These are phyloP conservation scores for Ophiostoma sp. DNA, from an alignment of 2,329 filamentous ascomycete genomes.

Conservation along the genomic window DNA sequence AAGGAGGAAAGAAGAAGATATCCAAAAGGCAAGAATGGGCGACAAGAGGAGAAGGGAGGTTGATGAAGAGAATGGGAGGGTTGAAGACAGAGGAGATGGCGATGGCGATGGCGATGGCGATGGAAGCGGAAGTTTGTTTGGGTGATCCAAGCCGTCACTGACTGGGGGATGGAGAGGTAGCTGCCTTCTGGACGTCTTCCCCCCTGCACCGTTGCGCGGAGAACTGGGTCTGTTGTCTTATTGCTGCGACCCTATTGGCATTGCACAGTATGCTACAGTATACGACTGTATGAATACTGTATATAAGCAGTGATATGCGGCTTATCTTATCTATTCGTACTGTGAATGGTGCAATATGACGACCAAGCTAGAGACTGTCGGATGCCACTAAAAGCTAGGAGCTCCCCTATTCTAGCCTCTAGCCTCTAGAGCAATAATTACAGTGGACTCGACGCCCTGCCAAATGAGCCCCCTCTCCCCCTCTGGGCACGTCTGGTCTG, in stretches of 20 bases:
- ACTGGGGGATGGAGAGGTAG: not conserved
- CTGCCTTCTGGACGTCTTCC: not conserved
- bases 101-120: not conserved
- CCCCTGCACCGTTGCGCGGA: conserved; percentile 1
- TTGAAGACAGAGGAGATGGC: not conserved
- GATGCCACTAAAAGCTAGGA: not conserved
- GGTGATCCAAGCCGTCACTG: conserved; percentile 3
- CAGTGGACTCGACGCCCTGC: not conserved
- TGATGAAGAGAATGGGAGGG: not conserved
- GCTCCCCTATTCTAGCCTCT: not conserved
- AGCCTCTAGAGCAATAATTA: not conserved
- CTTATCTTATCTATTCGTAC: conserved; percentile 6
- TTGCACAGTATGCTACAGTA: not conserved
- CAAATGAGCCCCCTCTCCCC: not conserved
- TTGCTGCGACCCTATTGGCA: not conserved
- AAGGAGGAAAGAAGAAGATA: not conserved
- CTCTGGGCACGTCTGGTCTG: not conserved
- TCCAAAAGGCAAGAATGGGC: not conserved
- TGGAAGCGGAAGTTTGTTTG: conserved; percentile 19
- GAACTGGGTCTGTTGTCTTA: conserved; percentile 14
- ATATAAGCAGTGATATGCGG: not conserved
- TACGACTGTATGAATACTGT: not conserved
- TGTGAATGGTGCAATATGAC: conserved; percentile 10
- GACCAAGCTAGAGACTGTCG: not conserved
- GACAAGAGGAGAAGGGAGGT: conserved; percentile 4